Percentiles rank a stretch among this genome's conserved stretches.
phyloP scores from a whole-genome alignment of 257 asterid genomes.

The Solanum habrochaites region DNA sequence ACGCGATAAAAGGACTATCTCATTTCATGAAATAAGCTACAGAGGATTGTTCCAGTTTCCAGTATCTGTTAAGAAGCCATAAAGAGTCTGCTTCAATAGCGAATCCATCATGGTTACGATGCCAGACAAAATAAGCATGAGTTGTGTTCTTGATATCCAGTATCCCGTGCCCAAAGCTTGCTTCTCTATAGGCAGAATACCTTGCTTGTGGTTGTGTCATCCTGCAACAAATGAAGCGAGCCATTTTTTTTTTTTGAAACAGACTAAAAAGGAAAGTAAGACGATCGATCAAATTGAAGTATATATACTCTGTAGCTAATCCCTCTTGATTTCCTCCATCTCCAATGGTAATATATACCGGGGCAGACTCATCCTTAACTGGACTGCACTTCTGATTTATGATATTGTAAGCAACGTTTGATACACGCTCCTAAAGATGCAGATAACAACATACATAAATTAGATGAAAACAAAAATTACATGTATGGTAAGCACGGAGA shows the following conservation, averaged over 20 bases:
- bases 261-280: not conserved
- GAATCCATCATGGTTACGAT: conserved; percentile 38
- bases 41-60: conserved; percentile 14
- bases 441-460: not conserved
- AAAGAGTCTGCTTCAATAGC: conserved; percentile 37
- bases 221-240: conserved; percentile 13
- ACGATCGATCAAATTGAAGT: not conserved
- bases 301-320: conserved; percentile 36
- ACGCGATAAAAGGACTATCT: not conserved
- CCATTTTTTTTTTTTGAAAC: too few species aligned
- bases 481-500: not conserved
- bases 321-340: conserved; percentile 79
- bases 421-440: conserved; percentile 38
- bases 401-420: conserved; percentile 43
- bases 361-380: conserved; percentile 39
- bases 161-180: conserved; percentile 50
- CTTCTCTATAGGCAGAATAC: conserved; percentile 52
- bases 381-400: conserved; percentile 45
- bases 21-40: not conserved
- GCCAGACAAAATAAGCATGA: conserved; percentile 48
- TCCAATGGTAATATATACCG: conserved; percentile 56
- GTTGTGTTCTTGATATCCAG: conserved; percentile 47
- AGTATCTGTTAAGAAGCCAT: conserved; percentile 35
- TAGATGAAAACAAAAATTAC: not conserved
- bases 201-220: conserved; percentile 52